Percentiles rank a stretch among this genome's conserved stretches.
phyloP scores from a whole-genome alignment of 1,284 basidiomycete species.

The Gymnopus androsaceus region DNA sequence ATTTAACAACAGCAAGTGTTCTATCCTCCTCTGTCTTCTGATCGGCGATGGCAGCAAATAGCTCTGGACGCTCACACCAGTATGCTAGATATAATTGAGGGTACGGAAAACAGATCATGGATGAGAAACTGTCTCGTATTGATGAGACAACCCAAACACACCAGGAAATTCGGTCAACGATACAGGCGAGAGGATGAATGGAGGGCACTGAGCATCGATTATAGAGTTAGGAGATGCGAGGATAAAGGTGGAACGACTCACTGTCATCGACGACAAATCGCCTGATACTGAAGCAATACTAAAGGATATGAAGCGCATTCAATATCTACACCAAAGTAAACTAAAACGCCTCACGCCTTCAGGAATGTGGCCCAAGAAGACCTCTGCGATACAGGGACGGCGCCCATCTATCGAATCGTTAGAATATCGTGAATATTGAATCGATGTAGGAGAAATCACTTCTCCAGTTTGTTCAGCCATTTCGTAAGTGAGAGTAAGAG shows the following conservation, averaged over 20 bases:
- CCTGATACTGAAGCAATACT: slow-evolving; percentile 86
- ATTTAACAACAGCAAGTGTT: slow-evolving; percentile 76
- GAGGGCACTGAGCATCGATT: slow-evolving; percentile 47
- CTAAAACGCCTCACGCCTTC: slow-evolving; percentile 65
- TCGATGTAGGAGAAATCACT: slow-evolving; percentile 27
- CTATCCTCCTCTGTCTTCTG: slow-evolving; percentile 74
- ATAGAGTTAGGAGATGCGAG: neutral
- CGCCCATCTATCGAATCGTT: slow-evolving; percentile 25
- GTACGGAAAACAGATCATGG: neutral
- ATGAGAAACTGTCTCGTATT: neutral
- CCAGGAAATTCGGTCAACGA: slow-evolving; percentile 88
- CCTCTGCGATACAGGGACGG: slow-evolving; percentile 73
- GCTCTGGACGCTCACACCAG: slow-evolving; percentile 88
- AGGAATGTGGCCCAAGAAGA: slow-evolving; percentile 78
- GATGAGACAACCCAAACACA: slow-evolving; percentile 34
- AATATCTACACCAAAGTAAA: slow-evolving; percentile 5
- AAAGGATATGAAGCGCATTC: slow-evolving; percentile 7
- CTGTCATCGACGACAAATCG: slow-evolving; percentile 92
- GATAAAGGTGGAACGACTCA: slow-evolving; percentile 29
- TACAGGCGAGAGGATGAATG: slow-evolving; percentile 86
- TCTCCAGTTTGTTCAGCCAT: slow-evolving; percentile 48
- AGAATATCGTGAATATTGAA: neutral
- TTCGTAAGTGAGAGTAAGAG: slow-evolving; percentile 4
- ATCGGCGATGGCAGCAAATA: slow-evolving; percentile 83
- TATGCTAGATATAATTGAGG: slow-evolving; percentile 56